Percentiles rank a stretch among this genome's conserved stretches.
These are phyloP conservation scores for Cytospora piceicola DNA, from an alignment of 2,329 filamentous ascomycete species.

Conservation along the genomic window DNA sequence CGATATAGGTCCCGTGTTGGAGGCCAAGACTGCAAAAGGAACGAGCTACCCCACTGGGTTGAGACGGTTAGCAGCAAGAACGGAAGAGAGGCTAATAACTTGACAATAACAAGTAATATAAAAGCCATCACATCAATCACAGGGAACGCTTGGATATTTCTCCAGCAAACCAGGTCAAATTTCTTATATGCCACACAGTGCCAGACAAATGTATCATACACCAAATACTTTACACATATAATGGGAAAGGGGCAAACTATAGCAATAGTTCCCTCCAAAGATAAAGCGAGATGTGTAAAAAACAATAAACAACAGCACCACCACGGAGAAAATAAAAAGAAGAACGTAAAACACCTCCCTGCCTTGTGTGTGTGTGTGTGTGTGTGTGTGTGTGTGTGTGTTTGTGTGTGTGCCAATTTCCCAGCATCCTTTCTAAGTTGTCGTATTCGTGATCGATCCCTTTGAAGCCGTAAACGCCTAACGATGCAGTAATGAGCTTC, in stretches of 20 bases:
- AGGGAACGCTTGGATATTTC: not conserved
- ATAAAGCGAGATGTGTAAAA: not conserved
- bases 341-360: not conserved
- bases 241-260: not conserved
- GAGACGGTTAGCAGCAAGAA: not conserved
- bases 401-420: not conserved
- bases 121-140: not conserved
- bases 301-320: not conserved
- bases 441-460: conserved; percentile 7
- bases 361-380: not conserved
- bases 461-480: conserved; percentile 22
- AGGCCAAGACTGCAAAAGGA: not conserved
- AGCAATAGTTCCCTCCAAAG: not conserved
- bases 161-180: not conserved
- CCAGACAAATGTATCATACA: conserved; percentile 7
- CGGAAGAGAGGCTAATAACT: not conserved
- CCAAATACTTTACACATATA: not conserved
- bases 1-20: not conserved
- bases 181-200: not conserved
- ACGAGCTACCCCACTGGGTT: accelerated
- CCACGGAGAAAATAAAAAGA: not conserved
- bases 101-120: not conserved
- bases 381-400: no score
- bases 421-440: conserved; percentile 16
- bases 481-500: conserved; percentile 22